These are phyloP conservation scores for Gaultheria prostrata DNA, from an alignment of 148 eudicot genomes.

Conservation along the genomic window DNA sequence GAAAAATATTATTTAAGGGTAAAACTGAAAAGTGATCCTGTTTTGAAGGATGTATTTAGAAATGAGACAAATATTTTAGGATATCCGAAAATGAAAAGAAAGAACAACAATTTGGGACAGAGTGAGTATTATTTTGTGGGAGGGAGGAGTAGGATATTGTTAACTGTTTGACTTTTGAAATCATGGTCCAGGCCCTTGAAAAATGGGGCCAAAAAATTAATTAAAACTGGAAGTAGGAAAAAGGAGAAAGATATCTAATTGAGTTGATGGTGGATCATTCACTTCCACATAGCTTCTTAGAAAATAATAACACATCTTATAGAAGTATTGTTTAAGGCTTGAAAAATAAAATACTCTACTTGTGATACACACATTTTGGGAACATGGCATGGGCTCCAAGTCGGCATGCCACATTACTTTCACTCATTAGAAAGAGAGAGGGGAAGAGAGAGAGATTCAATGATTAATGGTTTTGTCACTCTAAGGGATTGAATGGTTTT, in stretches of 20 bases:
- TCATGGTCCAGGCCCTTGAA: background rate
- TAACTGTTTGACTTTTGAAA: background rate
- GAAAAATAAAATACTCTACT: too few relatives aligned
- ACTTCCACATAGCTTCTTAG: slow-evolving; percentile 7
- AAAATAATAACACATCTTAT: background rate
- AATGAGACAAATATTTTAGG: too few relatives aligned
- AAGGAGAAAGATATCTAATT: background rate
- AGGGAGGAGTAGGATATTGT: too few relatives aligned
- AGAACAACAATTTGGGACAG: too few relatives aligned
- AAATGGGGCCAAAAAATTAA: background rate
- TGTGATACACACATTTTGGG: background rate
- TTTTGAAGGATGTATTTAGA: too few relatives aligned
- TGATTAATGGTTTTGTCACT: background rate
- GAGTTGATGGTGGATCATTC: slow-evolving; percentile 1
- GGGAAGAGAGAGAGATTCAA: background rate
- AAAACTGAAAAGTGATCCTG: too few relatives aligned
- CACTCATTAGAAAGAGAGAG: background rate
- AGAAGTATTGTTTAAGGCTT: too few relatives aligned
- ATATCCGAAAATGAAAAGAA: too few relatives aligned
- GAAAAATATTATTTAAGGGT: too few relatives aligned
- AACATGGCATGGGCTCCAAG: background rate
- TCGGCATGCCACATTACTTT: background rate
- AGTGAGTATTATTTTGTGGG: too few relatives aligned
- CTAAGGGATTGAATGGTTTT: too few relatives aligned
- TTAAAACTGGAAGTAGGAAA: background rate